Conservation (phyloP, 2,329 filamentous ascomycete species). For the Clonostachys byssicola region DNA sequence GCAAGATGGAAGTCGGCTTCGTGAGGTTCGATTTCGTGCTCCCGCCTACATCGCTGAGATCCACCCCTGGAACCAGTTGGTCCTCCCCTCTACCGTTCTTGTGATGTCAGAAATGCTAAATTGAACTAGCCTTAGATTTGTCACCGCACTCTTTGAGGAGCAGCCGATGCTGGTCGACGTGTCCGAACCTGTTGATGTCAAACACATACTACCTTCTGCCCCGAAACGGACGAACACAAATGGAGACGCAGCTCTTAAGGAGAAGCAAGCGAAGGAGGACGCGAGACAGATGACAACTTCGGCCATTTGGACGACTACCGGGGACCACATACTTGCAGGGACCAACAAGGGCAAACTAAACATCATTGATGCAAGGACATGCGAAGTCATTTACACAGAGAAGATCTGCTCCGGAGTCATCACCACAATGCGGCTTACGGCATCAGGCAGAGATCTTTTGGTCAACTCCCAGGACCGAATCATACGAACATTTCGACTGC, state of each 20-base stretch:
- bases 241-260: constrained; percentile 63
- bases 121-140: constrained; percentile 68
- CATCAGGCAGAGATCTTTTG: constrained; percentile 79
- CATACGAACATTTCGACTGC: constrained; percentile 87
- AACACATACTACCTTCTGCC: constrained; percentile 74
- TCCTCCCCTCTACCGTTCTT: not conserved
- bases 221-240: constrained; percentile 72
- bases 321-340: constrained; percentile 85
- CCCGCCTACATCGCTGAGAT: constrained; percentile 95
- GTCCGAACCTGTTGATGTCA: constrained; percentile 63
- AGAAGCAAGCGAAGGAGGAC: constrained; percentile 87
- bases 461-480: constrained; percentile 94
- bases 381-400: constrained; percentile 82
- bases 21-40: constrained; percentile 86
- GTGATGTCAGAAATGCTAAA: not conserved
- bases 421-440: constrained; percentile 78
- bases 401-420: constrained; percentile 85
- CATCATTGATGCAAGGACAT: constrained; percentile 80
- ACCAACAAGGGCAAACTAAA: constrained; percentile 97
- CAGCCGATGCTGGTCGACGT: constrained; percentile 86
- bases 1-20: constrained; percentile 61
- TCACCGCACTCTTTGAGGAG: constrained; percentile 90
- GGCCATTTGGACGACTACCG: constrained; percentile 79
- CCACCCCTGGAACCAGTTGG: constrained; percentile 82
- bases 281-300: constrained; percentile 94